Percentiles rank a stretch among this genome's conserved stretches.
Evolutionary conservation across 1,139 yeast species (phyloP).

Genomic region (Saccharomycopsis hybrid): DNA sequence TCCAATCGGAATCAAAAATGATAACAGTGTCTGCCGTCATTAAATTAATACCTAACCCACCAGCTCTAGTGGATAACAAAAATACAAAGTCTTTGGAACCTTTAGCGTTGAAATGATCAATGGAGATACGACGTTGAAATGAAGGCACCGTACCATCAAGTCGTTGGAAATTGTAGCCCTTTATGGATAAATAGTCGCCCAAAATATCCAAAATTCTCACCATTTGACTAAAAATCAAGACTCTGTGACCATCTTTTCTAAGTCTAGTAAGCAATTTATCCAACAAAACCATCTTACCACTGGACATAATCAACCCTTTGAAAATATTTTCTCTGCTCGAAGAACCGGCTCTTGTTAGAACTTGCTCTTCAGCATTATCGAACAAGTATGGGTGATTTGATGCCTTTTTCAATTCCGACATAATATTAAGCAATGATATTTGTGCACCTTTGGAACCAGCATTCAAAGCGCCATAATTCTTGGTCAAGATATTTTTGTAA

Average conservation of each 20-base stretch:
- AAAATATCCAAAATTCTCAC: slow-evolving; percentile 91
- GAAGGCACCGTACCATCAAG: slow-evolving; percentile 97
- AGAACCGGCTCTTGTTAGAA: slow-evolving; percentile 57
- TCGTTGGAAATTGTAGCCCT: slow-evolving; percentile 88
- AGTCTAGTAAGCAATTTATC: slow-evolving; percentile 83
- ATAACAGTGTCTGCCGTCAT: slow-evolving; percentile 99
- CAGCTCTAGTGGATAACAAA: slow-evolving; percentile 90
- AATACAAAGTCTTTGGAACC: slow-evolving; percentile 91
- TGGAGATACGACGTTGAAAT: slow-evolving; percentile 85
- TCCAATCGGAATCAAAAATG: slow-evolving; percentile 98
- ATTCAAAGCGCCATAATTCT: slow-evolving; percentile 84
- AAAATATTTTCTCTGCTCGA: slow-evolving; percentile 73
- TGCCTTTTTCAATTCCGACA: slow-evolving; percentile 95
- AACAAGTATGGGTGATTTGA: slow-evolving; percentile 95
- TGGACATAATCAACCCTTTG: slow-evolving; percentile 92
- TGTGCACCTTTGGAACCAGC: slow-evolving; percentile 79
- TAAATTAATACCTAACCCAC: slow-evolving; percentile 95
- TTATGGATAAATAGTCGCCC: slow-evolving; percentile 85
- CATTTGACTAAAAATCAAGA: slow-evolving; percentile 93
- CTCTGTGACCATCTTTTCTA: slow-evolving; percentile 92
- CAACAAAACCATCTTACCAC: slow-evolving; percentile 94
- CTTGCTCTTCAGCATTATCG: slow-evolving; percentile 87
- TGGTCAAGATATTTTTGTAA: slow-evolving; percentile 86
- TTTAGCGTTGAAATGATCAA: slow-evolving; percentile 94
- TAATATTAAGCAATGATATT: slow-evolving; percentile 78